Percentiles rank a stretch among this genome's conserved stretches.
phyloP scores from a whole-genome alignment of 305 asterid genomes.

The Fraxinus angustifolia region DNA sequence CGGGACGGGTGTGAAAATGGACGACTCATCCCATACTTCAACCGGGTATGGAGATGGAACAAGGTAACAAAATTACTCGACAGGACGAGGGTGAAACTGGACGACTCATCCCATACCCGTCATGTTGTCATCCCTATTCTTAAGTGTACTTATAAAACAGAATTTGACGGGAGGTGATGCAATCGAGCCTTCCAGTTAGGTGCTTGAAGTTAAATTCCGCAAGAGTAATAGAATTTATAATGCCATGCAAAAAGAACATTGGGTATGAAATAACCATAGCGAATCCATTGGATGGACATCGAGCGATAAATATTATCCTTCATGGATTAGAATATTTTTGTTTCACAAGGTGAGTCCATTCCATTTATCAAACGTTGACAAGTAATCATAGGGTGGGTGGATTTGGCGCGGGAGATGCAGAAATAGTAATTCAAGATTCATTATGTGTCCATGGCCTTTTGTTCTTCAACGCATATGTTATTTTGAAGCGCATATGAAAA shows the following conservation, averaged over 20 bases:
- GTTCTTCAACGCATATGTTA: background rate
- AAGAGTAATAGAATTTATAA: background rate
- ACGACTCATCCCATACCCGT: too few species aligned
- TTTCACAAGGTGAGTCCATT: background rate
- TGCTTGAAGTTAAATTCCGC: background rate
- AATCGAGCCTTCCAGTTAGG: background rate
- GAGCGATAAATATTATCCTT: background rate
- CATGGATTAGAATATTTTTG: background rate
- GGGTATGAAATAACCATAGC: background rate
- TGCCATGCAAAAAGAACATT: background rate
- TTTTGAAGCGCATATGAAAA: background rate
- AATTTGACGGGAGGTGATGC: background rate
- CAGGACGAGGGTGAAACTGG: too few species aligned
- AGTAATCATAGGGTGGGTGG: background rate
- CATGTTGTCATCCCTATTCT: too few species aligned
- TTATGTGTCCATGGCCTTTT: background rate
- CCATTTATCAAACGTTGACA: background rate
- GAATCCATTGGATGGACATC: background rate
- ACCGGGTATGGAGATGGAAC: too few species aligned
- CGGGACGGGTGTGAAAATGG: too few species aligned
- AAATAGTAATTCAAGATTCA: slow-evolving; percentile 7
- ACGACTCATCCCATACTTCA: too few species aligned
- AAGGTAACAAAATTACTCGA: too few species aligned
- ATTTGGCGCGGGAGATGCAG: slow-evolving; percentile 3
- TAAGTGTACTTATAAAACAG: too few species aligned